Percentiles rank a stretch among this genome's conserved stretches.
Conservation (phyloP, 2,329 filamentous ascomycete species). For the Stagonosporopsis chrysanthemi region DNA sequence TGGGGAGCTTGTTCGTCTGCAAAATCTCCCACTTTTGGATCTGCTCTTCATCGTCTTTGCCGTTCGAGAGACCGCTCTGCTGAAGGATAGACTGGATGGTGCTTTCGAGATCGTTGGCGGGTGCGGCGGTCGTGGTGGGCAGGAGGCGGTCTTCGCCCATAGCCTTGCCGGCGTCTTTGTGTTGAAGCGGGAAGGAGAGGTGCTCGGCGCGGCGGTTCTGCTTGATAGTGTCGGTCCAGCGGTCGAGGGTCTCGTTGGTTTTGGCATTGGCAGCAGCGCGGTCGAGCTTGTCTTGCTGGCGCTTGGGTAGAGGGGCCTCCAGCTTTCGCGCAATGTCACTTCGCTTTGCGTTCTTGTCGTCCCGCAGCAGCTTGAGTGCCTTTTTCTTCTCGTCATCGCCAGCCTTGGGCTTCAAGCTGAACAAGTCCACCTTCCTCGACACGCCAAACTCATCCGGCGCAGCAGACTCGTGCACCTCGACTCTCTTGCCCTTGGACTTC, state of each 20-base stretch:
- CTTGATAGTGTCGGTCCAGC: conserved; percentile 96
- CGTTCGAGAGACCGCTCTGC: conserved; percentile 78
- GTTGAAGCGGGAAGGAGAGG: conserved; percentile 82
- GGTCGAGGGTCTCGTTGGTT: conserved; percentile 86
- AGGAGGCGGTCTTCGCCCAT: conserved; percentile 70
- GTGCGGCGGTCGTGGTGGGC: conserved; percentile 63
- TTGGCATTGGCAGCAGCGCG: conserved; percentile 85
- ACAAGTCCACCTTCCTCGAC: conserved; percentile 74
- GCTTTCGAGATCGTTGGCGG: conserved; percentile 81
- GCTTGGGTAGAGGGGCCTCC: conserved; percentile 80
- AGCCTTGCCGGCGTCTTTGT: conserved; percentile 69
- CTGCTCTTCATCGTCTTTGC: conserved; percentile 67
- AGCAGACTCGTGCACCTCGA: conserved; percentile 64
- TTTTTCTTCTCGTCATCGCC: conserved; percentile 79
- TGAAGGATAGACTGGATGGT: conserved; percentile 89
- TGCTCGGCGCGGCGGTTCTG: conserved; percentile 91
- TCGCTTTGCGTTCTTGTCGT: conserved; percentile 66
- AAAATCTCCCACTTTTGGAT: conserved; percentile 74
- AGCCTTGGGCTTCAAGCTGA: conserved; percentile 76
- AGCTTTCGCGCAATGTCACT: conserved; percentile 72
- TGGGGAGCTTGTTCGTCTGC: conserved; percentile 74
- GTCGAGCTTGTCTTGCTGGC: conserved; percentile 85
- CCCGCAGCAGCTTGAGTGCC: conserved; percentile 76
- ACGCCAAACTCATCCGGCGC: conserved; percentile 67
- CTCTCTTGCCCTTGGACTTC: conserved; percentile 42